These are phyloP conservation scores for Arctium lappa DNA, from an alignment of 129 eudicot genomes.

Conservation along the genomic window DNA sequence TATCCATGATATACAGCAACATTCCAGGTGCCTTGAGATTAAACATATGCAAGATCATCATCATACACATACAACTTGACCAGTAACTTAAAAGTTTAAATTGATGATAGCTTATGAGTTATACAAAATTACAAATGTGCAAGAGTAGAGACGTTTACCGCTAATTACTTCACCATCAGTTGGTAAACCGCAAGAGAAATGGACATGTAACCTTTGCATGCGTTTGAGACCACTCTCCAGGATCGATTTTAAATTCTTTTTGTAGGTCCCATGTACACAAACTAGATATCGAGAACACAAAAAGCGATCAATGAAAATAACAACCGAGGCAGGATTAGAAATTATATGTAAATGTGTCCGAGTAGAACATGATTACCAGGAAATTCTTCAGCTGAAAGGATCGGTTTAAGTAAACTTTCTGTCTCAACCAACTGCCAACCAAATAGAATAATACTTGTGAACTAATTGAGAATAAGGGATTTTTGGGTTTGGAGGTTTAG, in stretches of 20 bases:
- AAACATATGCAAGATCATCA: not conserved
- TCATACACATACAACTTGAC: not conserved
- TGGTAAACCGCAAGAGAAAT: constrained; percentile 89
- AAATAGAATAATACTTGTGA: constrained; percentile 2
- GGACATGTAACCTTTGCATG: constrained; percentile 89
- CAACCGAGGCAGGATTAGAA: not conserved
- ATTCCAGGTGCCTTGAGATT: not conserved
- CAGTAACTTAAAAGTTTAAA: not conserved
- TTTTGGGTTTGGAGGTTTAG: not conserved
- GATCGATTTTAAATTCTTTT: constrained; percentile 62
- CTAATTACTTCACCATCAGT: constrained; percentile 81
- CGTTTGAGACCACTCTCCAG: constrained; percentile 78
- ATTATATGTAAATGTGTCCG: not conserved
- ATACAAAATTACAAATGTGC: not conserved
- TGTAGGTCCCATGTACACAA: constrained; percentile 95
- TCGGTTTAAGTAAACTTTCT: constrained; percentile 74
- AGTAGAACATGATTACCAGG: constrained; percentile 45
- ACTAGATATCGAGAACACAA: constrained; percentile 35
- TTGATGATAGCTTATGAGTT: not conserved
- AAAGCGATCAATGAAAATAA: not conserved
- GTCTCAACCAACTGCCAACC: constrained; percentile 78
- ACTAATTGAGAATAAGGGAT: not conserved
- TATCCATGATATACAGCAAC: not conserved
- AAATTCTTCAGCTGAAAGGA: constrained; percentile 78
- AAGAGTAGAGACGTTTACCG: constrained; percentile 41